Evolutionary conservation across 345 rosid species (phyloP).

Genomic region (Aegle marmelos): DNA sequence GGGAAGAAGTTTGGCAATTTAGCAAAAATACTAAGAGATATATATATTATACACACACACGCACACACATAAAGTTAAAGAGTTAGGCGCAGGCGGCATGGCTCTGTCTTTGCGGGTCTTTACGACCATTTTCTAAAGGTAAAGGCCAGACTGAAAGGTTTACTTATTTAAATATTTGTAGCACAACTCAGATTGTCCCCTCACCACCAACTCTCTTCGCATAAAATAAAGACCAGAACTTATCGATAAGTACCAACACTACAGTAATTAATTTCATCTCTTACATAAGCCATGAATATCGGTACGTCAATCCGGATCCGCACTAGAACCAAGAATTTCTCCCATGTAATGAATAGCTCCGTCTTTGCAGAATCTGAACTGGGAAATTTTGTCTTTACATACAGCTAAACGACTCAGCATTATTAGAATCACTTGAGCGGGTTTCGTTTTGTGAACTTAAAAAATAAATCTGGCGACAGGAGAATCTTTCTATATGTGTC

Average conservation of each 20-base stretch:
- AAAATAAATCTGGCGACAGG: neutral
- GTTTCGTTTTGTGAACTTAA: neutral
- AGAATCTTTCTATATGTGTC: neutral
- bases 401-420: neutral
- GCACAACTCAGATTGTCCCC: slow-evolving; percentile 33
- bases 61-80: too few relatives aligned
- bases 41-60: too few relatives aligned
- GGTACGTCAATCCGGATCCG: neutral
- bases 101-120: neutral
- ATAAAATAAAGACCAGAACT: neutral
- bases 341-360: neutral
- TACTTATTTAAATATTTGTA: neutral
- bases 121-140: slow-evolving; percentile 14
- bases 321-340: neutral
- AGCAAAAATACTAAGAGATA: neutral
- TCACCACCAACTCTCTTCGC: neutral
- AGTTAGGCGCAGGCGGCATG: neutral
- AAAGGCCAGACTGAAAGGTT: neutral
- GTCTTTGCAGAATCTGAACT: neutral
- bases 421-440: neutral
- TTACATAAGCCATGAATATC: neutral
- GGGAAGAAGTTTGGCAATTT: slow-evolving; percentile 8
- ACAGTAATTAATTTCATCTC: neutral
- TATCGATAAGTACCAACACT: neutral
- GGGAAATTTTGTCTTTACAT: neutral